These are phyloP conservation scores for Dictyostelium brefeldianum DNA, from an alignment of 78 protist genomes.

Conservation along the genomic window DNA sequence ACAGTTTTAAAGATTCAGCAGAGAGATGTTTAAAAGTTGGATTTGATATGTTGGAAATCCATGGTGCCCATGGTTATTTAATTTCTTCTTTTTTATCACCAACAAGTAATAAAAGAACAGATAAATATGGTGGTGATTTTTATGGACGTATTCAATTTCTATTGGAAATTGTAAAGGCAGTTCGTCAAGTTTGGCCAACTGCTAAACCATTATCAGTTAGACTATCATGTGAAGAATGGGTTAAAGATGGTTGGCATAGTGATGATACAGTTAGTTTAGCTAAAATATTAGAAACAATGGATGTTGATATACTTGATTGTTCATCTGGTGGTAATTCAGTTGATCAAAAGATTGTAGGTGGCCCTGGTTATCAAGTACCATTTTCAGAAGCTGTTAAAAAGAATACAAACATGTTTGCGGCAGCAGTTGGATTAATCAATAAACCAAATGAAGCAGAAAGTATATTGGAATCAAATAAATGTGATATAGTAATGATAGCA, in stretches of 20 bases:
- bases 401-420: neutral
- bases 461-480: neutral
- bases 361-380: conserved; percentile 44
- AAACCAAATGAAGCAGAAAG: conserved; percentile 6
- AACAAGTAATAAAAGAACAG: conserved; percentile 89
- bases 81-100: conserved; percentile 83
- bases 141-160: conserved; percentile 85
- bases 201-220: conserved; percentile 21
- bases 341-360: neutral
- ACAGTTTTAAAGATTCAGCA: conserved; percentile 77
- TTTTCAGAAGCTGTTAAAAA: conserved; percentile 16
- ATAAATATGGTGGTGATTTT: conserved; percentile 93
- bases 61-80: conserved; percentile 95
- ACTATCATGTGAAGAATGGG: conserved; percentile 57
- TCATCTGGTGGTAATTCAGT: conserved; percentile 54
- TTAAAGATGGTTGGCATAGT: conserved; percentile 35
- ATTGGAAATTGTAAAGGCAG: conserved; percentile 56
- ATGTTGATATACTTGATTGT: conserved; percentile 57
- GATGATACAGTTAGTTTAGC: conserved; percentile 30
- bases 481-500: conserved; percentile 36
- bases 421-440: conserved; percentile 40
- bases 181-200: conserved; percentile 48
- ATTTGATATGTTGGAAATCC: conserved; percentile 95
- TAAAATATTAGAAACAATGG: conserved; percentile 3
- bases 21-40: conserved; percentile 86